Evolutionary conservation across 108 stramenopile species (phyloP), one percentile per base, ranked within the genome.

Genomic region (Skeletonema potamos): DNA sequence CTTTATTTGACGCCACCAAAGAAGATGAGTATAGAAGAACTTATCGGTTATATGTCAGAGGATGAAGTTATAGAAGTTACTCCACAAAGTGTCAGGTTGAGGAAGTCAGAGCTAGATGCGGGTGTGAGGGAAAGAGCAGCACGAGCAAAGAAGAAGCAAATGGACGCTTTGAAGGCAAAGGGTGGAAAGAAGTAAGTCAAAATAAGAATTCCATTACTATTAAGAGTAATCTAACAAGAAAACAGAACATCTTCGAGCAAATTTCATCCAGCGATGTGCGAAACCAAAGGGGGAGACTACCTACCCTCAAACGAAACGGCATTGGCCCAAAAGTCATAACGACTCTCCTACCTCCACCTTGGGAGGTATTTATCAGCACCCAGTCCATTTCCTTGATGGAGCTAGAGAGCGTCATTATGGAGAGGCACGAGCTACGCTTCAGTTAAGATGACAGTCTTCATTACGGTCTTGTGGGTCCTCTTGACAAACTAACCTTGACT

Each of bases 31-130:
- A 85, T 99, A 18, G 99, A 99, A 79, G 95, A 96, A 70, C 74
- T 98, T 26, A 96, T 99, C 63, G 97, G 96, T 9, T 96, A 95
- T 80, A 94, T 97, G 87, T 67, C 72, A 27, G 89, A 95, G 32
- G 98, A 99, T 77, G 98, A 99, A 83, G 88, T 97, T 62, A 83
- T 99, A 54, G 98, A 99, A 82, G 92, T 97, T 11, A 99, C 98
- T 8, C 98, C 98, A n/a, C 39, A 65, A 15, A 85, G 68, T 60
- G 84, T 99, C 3, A 89, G 98, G 22, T 84, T 97, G 56, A 83
- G 98, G 18, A 99, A 99, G 70, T 44, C 64, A 15, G 86, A 88
- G 59, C 76, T 95, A 18, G 94, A 95, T 74, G 58, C 87, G 15
- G 86, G 84, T 9, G 91, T 79, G 13, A 54, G 94, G 48, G 82